These are phyloP conservation scores for Kwoniella shivajii DNA, from an alignment of 1,284 basidiomycete genomes.

Conservation along the genomic window DNA sequence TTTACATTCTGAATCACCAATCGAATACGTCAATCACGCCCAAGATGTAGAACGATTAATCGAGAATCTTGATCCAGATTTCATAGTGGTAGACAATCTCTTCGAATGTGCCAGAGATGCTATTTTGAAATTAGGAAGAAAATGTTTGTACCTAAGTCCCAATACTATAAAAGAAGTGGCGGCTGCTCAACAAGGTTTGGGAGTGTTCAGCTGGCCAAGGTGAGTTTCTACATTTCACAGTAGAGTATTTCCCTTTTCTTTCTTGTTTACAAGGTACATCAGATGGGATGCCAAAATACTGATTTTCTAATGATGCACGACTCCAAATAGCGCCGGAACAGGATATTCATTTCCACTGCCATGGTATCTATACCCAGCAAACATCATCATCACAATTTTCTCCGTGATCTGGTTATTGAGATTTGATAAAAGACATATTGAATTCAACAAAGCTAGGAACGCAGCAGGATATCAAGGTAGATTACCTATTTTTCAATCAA, in stretches of 20 bases:
- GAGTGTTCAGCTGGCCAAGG: conserved; percentile 19
- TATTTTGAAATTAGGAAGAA: conserved; percentile 1
- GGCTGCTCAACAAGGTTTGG: conserved; percentile 9
- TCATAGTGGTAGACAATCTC: conserved; percentile 19
- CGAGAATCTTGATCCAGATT: conserved; percentile 16
- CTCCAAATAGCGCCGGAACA: background rate
- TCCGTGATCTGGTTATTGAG: conserved; percentile 9
- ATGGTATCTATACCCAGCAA: conserved; percentile 21
- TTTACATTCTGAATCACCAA: conserved; percentile 16
- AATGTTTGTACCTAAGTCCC: conserved; percentile 18
- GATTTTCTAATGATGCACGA: too few species aligned
- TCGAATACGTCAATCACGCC: conserved; percentile 23
- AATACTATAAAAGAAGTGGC: conserved; percentile 28
- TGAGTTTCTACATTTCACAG: conserved; percentile 14
- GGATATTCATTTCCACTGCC: conserved; percentile 16
- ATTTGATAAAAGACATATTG: conserved; percentile 11
- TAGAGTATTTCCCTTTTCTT: background rate
- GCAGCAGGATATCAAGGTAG: conserved; percentile 19
- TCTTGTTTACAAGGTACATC: too few species aligned
- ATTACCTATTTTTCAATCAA: conserved; percentile 4
- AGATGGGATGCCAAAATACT: too few species aligned
- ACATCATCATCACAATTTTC: conserved; percentile 17
- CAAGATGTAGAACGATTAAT: conserved; percentile 7
- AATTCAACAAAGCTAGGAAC: conserved; percentile 17
- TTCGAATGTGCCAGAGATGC: conserved; percentile 22